These are phyloP conservation scores for Elongisporangium senticosum DNA, from an alignment of 352 stramenopile genomes.

Conservation along the genomic window DNA sequence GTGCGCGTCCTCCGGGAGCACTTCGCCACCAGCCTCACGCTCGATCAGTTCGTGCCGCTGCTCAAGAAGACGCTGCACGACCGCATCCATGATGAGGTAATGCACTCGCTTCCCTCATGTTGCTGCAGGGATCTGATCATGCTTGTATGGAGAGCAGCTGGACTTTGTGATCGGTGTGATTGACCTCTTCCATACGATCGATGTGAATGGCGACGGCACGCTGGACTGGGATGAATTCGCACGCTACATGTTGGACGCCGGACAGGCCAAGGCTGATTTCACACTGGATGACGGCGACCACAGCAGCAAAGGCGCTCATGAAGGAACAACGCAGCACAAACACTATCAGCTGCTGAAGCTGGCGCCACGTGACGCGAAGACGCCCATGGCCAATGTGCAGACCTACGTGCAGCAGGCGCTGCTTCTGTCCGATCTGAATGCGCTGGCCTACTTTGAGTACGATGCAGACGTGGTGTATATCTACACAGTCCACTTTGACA, in stretches of 20 bases:
- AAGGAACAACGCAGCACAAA: conserved; percentile 9
- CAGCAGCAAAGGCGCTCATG: too few relatives aligned
- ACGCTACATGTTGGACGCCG: conserved; percentile 78
- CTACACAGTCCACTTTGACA: conserved; percentile 57
- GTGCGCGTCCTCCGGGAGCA: conserved; percentile 49
- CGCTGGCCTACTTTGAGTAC: conserved; percentile 65
- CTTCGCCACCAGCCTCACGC: conserved; percentile 39
- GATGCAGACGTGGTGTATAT: conserved; percentile 64
- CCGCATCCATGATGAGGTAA: conserved; percentile 47
- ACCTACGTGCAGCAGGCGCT: conserved; percentile 49
- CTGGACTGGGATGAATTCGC: conserved; percentile 91
- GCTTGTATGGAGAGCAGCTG: conserved; percentile 18
- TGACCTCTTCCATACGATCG: conserved; percentile 88
- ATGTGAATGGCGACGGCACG: conserved; percentile 83
- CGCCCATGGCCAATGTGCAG: conserved; percentile 38
- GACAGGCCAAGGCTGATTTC: conserved; percentile 50
- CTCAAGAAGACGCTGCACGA: conserved; percentile 67
- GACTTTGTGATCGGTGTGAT: conserved; percentile 82
- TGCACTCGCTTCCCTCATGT: neutral
- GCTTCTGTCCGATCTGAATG: conserved; percentile 36
- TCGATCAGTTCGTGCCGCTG: conserved; percentile 67
- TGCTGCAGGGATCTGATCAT: neutral
- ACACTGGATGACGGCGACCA: conserved; percentile 22
- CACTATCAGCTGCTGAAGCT: conserved; percentile 30
- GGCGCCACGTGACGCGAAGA: conserved; percentile 37